Evolutionary conservation across 75 land plant species (phyloP).

Genomic region (Ceratopteris richardii): DNA sequence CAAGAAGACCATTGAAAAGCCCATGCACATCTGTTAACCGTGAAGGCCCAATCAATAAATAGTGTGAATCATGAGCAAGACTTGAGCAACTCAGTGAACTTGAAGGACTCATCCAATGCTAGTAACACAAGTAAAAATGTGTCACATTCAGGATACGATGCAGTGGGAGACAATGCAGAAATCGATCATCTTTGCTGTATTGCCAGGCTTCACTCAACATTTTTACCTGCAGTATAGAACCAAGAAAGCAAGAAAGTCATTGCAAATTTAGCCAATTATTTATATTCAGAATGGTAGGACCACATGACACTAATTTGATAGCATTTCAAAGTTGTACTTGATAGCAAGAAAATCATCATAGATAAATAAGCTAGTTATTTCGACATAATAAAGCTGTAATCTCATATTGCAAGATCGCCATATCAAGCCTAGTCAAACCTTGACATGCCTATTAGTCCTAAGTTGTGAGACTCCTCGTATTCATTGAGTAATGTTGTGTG

Average conservation of each 20-base stretch:
- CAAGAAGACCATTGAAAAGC: conserved; percentile 87
- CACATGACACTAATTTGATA: too few relatives aligned
- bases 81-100: background rate
- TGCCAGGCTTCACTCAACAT: conserved; percentile 85
- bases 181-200: conserved; percentile 65
- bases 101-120: background rate
- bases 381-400: too few relatives aligned
- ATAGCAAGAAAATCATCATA: too few relatives aligned
- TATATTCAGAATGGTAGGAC: too few relatives aligned
- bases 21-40: conserved; percentile 86
- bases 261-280: background rate
- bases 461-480: too few relatives aligned
- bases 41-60: conserved; percentile 38
- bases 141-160: conserved; percentile 84
- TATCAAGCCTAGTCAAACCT: too few relatives aligned
- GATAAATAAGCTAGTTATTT: too few relatives aligned
- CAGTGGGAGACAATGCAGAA: conserved; percentile 86
- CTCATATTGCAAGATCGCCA: too few relatives aligned
- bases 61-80: background rate
- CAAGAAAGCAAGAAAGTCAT: background rate
- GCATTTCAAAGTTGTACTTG: too few relatives aligned
- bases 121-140: background rate
- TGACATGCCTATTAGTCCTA: too few relatives aligned
- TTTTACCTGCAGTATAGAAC: conserved; percentile 52
- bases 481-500: too few relatives aligned